phyloP scores from a whole-genome alignment of 2,329 filamentous ascomycete species.

The Sporothrix protearum region DNA sequence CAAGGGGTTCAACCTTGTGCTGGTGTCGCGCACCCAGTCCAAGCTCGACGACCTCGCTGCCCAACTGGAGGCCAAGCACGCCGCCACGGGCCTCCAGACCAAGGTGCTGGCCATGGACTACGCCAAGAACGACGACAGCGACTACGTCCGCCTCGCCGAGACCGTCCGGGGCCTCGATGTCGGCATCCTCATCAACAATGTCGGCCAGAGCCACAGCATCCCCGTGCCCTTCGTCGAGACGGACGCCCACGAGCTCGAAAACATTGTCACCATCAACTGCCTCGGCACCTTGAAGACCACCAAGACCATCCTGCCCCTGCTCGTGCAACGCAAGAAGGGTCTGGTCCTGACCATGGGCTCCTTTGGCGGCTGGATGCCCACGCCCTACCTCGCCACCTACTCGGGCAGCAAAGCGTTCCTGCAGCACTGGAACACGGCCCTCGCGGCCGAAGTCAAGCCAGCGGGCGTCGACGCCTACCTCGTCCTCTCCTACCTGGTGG shows the following conservation, averaged over 20 bases:
- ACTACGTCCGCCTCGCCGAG: slow-evolving; percentile 71
- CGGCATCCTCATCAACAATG: slow-evolving; percentile 91
- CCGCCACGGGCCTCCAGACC: slow-evolving; percentile 59
- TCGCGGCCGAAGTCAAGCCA: slow-evolving; percentile 76
- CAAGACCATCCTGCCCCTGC: slow-evolving; percentile 75
- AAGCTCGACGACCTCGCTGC: slow-evolving; percentile 76
- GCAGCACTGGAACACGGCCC: slow-evolving; percentile 87
- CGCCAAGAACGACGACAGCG: slow-evolving; percentile 68
- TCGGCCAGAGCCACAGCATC: slow-evolving; percentile 89
- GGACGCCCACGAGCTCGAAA: slow-evolving; percentile 70
- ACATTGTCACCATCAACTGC: slow-evolving; percentile 96
- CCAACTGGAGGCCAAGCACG: slow-evolving; percentile 70
- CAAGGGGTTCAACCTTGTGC: slow-evolving; percentile 90
- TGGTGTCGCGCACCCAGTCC: slow-evolving; percentile 90
- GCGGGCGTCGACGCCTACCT: slow-evolving; percentile 86
- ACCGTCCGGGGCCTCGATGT: slow-evolving; percentile 72
- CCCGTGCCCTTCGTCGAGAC: slow-evolving; percentile 86
- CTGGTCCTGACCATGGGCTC: slow-evolving; percentile 97
- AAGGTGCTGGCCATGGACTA: slow-evolving; percentile 92
- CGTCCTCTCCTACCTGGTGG: slow-evolving; percentile 87
- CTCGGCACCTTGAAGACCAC: slow-evolving; percentile 85
- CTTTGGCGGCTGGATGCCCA: slow-evolving; percentile 88
- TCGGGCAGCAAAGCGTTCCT: slow-evolving; percentile 97
- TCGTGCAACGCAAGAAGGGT: slow-evolving; percentile 79
- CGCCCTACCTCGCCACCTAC: slow-evolving; percentile 90